These are phyloP conservation scores for Lipomyces yamadae DNA, from an alignment of 805 yeast genomes.

Conservation along the genomic window DNA sequence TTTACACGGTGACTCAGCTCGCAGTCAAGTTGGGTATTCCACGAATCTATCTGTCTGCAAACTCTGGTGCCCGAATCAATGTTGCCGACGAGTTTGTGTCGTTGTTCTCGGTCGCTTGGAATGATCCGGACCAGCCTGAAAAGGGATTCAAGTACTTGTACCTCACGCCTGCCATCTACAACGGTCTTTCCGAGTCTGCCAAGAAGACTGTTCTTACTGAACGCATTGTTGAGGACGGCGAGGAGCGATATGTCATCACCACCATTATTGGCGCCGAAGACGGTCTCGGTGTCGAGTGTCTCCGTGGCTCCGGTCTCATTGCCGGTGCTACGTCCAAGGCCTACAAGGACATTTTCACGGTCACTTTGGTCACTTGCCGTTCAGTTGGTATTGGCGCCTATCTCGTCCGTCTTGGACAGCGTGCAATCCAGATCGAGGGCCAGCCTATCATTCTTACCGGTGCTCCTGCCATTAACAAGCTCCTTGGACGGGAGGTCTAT, in stretches of 20 bases:
- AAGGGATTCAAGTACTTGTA: slow-evolving; percentile 92
- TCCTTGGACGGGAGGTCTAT: slow-evolving; percentile 96
- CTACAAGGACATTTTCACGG: slow-evolving; percentile 94
- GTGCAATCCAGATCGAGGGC: slow-evolving; percentile 98
- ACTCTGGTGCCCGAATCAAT: slow-evolving; percentile 99
- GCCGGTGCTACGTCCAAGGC: slow-evolving; percentile 99
- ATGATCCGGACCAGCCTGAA: slow-evolving; percentile 68
- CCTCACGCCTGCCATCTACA: slow-evolving; percentile 71
- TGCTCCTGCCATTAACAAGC: slow-evolving; percentile 97
- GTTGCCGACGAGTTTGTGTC: slow-evolving; percentile 95
- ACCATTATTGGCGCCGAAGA: slow-evolving; percentile 92
- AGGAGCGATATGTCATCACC: slow-evolving; percentile 77
- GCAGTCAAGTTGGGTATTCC: slow-evolving; percentile 94
- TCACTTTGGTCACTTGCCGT: slow-evolving; percentile 98
- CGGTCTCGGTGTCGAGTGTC: slow-evolving; percentile 98
- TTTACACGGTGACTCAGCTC: slow-evolving; percentile 87
- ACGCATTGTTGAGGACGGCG: slow-evolving; percentile 80
- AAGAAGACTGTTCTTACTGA: slow-evolving; percentile 67
- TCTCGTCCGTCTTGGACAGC: slow-evolving; percentile 95
- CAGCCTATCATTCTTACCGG: slow-evolving; percentile 98
- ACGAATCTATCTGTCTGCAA: slow-evolving; percentile 92
- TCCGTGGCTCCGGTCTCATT: slow-evolving; percentile 96
- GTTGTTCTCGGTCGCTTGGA: slow-evolving; percentile 91
- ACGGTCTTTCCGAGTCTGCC: slow-evolving; percentile 51
- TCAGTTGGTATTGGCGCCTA: slow-evolving; percentile 99